These are phyloP conservation scores for Cocos nucifera DNA, from an alignment of 176 grass and related monocot species.

Conservation along the genomic window DNA sequence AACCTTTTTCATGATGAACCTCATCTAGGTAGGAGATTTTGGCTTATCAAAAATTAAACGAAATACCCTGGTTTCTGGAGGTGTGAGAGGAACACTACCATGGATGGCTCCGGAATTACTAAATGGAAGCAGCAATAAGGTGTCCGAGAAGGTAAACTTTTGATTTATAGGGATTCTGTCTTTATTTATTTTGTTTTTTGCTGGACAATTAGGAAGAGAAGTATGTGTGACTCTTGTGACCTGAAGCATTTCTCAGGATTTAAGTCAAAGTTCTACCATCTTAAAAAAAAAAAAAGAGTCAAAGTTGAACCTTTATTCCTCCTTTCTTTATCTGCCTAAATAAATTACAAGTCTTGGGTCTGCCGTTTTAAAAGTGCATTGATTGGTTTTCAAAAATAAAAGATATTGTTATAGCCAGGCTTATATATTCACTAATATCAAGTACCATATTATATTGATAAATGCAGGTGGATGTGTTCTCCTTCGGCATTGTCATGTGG, in stretches of 20 bases:
- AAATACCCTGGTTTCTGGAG: constrained; percentile 90
- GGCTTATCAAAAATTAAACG: constrained; percentile 89
- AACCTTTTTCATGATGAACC: background rate
- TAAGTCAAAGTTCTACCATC: too few species aligned
- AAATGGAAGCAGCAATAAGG: constrained; percentile 80
- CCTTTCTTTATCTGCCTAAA: too few species aligned
- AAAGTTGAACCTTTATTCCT: too few species aligned
- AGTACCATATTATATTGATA: background rate
- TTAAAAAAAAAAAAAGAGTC: too few species aligned
- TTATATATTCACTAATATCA: too few species aligned
- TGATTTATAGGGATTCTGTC: background rate
- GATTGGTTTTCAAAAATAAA: too few species aligned
- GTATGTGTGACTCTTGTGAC: too few species aligned
- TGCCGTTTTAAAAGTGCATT: too few species aligned
- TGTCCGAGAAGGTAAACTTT: constrained; percentile 72
- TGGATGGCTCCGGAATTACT: constrained; percentile 92
- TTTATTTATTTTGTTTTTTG: constrained; percentile 8
- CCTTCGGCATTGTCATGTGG: constrained; percentile 87
- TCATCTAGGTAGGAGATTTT: constrained; percentile 83
- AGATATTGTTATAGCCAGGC: too few species aligned
- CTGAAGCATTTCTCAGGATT: too few species aligned
- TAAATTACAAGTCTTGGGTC: too few species aligned
- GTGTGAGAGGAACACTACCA: constrained; percentile 76
- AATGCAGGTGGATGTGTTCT: constrained; percentile 84
- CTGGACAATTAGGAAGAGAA: too few species aligned